Evolutionary conservation across 2,329 filamentous ascomycete species (phyloP).

Genomic region (Hypoxylon sp.): DNA sequence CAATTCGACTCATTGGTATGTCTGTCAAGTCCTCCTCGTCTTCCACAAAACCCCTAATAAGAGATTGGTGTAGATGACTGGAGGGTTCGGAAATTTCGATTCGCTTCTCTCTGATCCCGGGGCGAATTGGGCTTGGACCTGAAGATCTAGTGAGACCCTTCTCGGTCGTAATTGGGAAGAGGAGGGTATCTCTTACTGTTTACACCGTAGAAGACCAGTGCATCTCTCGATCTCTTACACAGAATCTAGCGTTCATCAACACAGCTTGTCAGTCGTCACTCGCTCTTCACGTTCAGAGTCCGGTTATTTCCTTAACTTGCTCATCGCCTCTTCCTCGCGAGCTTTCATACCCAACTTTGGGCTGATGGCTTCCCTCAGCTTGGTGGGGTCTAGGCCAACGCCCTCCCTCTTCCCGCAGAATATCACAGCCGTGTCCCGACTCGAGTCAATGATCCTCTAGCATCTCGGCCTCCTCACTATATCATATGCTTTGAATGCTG

Average conservation of each 20-base stretch:
- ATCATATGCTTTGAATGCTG: constrained; percentile 32
- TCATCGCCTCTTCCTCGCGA: not conserved
- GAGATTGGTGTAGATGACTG: constrained; percentile 9
- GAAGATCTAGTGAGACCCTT: not conserved
- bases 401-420: constrained; percentile 17
- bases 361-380: constrained; percentile 19
- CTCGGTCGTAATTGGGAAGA: not conserved
- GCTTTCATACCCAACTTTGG: constrained; percentile 14
- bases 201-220: not conserved
- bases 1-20: constrained; percentile 24
- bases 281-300: not conserved
- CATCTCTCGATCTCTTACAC: not conserved
- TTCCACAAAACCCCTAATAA: not conserved
- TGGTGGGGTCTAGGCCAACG: constrained; percentile 8
- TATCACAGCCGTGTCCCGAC: constrained; percentile 31
- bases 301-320: not conserved
- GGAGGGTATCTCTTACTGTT: not conserved
- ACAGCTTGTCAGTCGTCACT: not conserved
- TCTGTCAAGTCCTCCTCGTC: not conserved
- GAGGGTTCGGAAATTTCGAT: constrained; percentile 23
- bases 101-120: constrained; percentile 17
- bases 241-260: not conserved
- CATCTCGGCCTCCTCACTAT: constrained; percentile 33
- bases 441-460: constrained; percentile 38
- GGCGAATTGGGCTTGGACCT: constrained; percentile 21